Conservation (phyloP, 2,329 filamentous ascomycete species). For the Cadophora sp. region DNA sequence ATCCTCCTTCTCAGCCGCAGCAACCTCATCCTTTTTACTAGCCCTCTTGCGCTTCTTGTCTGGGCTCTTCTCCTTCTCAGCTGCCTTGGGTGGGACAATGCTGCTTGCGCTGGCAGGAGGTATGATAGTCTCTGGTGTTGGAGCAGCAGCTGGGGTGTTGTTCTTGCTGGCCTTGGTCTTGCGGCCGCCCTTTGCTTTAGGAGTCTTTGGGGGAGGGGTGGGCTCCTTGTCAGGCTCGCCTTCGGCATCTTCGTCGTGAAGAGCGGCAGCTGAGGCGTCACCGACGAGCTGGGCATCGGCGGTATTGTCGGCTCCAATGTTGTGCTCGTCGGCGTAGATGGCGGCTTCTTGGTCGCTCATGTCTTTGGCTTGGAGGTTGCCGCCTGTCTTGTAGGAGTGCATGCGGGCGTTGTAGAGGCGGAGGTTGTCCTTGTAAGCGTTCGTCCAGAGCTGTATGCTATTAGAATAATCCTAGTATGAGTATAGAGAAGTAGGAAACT, state of each 20-base stretch:
- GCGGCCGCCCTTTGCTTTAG: slow-evolving; percentile 56
- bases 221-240: slow-evolving; percentile 52
- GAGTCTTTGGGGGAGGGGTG: slow-evolving; percentile 59
- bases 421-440: slow-evolving; percentile 71
- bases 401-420: slow-evolving; percentile 70
- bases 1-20: slow-evolving; percentile 54
- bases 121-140: slow-evolving; percentile 30
- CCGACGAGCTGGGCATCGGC: slow-evolving; percentile 52
- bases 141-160: slow-evolving; percentile 46
- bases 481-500: slow-evolving; percentile 33
- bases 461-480: slow-evolving; percentile 23
- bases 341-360: slow-evolving; percentile 68
- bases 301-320: slow-evolving; percentile 56
- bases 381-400: slow-evolving; percentile 65
- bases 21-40: slow-evolving; percentile 53
- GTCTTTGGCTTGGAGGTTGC: slow-evolving; percentile 62
- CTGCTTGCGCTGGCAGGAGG: slow-evolving; percentile 31
- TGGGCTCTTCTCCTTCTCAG: slow-evolving; percentile 51
- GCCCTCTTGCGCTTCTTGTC: slow-evolving; percentile 69
- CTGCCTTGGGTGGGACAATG: slow-evolving; percentile 35
- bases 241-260: slow-evolving; percentile 44
- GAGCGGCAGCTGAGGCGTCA: slow-evolving; percentile 52
- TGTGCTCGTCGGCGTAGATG: slow-evolving; percentile 64
- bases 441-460: slow-evolving; percentile 58
- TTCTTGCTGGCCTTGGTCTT: slow-evolving; percentile 42